Percentiles rank a stretch among this genome's conserved stretches.
phyloP scores from a whole-genome alignment of 495 filamentous ascomycete species.

The Penicillium cataractarum region DNA sequence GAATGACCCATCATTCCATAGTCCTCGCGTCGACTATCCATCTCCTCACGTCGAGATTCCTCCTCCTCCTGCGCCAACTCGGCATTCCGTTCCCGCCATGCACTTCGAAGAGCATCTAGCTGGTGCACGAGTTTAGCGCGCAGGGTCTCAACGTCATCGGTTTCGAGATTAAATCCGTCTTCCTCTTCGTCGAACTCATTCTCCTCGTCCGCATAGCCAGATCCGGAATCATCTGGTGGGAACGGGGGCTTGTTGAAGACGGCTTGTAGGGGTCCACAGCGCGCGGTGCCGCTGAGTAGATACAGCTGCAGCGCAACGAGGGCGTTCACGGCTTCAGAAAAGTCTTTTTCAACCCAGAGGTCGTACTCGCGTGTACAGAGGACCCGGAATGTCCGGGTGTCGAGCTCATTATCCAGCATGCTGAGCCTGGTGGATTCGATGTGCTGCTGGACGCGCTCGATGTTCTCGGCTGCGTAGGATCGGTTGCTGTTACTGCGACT shows the following conservation, averaged over 20 bases:
- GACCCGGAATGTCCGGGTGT: constrained; percentile 28
- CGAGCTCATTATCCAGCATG: constrained; percentile 20
- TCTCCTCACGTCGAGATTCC: background rate
- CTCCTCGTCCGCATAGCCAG: constrained; percentile 11
- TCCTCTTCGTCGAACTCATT: too few relatives aligned
- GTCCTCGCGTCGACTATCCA: background rate
- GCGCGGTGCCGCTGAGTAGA: constrained; percentile 35
- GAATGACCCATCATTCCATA: background rate
- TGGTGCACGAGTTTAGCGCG: too few relatives aligned
- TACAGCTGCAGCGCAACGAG: constrained; percentile 31
- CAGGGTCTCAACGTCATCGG: too few relatives aligned
- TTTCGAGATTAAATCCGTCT: too few relatives aligned
- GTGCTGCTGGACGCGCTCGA: constrained; percentile 27
- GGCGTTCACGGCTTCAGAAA: constrained; percentile 18
- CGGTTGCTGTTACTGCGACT: constrained; percentile 10
- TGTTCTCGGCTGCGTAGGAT: constrained; percentile 26
- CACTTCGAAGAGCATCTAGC: too few relatives aligned
- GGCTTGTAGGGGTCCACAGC: constrained; percentile 24
- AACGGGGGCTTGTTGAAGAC: background rate
- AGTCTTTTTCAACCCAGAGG: constrained; percentile 32
- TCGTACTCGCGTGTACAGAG: constrained; percentile 35
- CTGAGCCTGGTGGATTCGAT: constrained; percentile 23
- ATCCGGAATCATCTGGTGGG: background rate
- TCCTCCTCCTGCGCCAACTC: too few relatives aligned
- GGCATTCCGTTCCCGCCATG: too few relatives aligned